Conservation (phyloP, 208 protist species). For the Lotmaria passim region DNA sequence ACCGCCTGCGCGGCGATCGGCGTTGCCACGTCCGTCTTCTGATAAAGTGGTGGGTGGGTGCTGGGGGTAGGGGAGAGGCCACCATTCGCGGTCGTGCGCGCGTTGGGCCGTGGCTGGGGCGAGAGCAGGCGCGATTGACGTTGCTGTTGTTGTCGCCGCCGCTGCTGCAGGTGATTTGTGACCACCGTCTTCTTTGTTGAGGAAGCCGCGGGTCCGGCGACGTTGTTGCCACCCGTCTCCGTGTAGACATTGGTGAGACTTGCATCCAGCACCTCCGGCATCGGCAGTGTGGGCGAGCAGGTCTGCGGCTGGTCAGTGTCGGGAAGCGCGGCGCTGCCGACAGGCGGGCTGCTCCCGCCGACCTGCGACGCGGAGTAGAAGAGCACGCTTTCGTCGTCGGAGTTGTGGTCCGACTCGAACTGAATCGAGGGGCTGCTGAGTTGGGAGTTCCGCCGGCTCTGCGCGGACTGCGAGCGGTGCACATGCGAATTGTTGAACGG, state of each 20-base stretch:
- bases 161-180: slow-evolving; percentile 35
- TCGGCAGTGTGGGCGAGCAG: neutral
- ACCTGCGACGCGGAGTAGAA: neutral
- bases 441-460: slow-evolving; percentile 2
- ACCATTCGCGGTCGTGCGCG: neutral
- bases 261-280: neutral
- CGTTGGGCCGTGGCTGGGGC: neutral
- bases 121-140: slow-evolving; percentile 3
- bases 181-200: slow-evolving; percentile 47
- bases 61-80: neutral
- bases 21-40: neutral
- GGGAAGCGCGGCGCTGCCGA: neutral
- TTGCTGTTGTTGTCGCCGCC: slow-evolving; percentile 5
- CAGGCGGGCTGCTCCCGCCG: neutral
- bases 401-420: slow-evolving; percentile 21
- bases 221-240: neutral
- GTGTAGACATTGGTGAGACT: neutral
- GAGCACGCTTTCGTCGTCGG: neutral
- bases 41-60: slow-evolving; percentile 23
- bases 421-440: slow-evolving; percentile 24
- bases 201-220: neutral
- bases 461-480: slow-evolving; percentile 14
- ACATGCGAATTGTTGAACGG: neutral
- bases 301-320: neutral
- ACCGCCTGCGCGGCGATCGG: slow-evolving; percentile 17